These are phyloP conservation scores for Argentina anserina DNA, from an alignment of 306 rosid species.

Conservation along the genomic window DNA sequence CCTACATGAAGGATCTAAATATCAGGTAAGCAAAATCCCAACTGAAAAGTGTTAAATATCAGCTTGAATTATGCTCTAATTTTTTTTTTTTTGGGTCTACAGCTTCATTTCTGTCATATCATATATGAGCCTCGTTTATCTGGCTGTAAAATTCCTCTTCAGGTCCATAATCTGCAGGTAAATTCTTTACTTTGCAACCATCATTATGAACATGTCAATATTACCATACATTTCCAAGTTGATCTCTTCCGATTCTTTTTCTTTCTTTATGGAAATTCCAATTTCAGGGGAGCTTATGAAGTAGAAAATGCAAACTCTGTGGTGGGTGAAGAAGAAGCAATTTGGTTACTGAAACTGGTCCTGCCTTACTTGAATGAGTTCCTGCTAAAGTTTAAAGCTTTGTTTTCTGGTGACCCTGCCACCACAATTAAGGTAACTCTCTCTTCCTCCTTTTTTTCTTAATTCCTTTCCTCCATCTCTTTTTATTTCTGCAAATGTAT, in stretches of 20 bases:
- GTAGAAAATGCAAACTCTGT: slow-evolving; percentile 45
- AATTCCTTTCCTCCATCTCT: neutral
- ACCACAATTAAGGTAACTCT: slow-evolving; percentile 77
- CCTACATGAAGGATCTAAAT: slow-evolving; percentile 62
- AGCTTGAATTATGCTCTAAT: slow-evolving; percentile 13
- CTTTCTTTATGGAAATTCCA: slow-evolving; percentile 15
- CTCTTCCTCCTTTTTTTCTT: neutral
- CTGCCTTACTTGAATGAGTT: slow-evolving; percentile 80
- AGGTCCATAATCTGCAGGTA: slow-evolving; percentile 77
- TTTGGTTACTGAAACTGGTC: slow-evolving; percentile 60
- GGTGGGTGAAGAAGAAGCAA: slow-evolving; percentile 78
- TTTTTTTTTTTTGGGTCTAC: slow-evolving; percentile 23
- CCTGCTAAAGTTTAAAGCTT: slow-evolving; percentile 61
- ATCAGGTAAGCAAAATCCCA: slow-evolving; percentile 14
- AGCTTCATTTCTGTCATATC: slow-evolving; percentile 78
- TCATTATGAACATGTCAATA: slow-evolving; percentile 5
- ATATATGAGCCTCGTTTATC: slow-evolving; percentile 70
- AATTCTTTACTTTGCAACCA: neutral
- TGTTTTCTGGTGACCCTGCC: slow-evolving; percentile 85
- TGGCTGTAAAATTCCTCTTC: slow-evolving; percentile 67
- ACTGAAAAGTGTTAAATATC: neutral
- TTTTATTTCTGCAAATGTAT: neutral
- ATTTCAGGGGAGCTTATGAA: slow-evolving; percentile 46
- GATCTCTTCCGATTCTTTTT: neutral
- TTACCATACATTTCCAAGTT: neutral